A percentile compares a stretch with the other conserved stretches of the same genome.
Conservation (phyloP, 495 filamentous ascomycete species). For the Diplogelasinospora grovesii region DNA sequence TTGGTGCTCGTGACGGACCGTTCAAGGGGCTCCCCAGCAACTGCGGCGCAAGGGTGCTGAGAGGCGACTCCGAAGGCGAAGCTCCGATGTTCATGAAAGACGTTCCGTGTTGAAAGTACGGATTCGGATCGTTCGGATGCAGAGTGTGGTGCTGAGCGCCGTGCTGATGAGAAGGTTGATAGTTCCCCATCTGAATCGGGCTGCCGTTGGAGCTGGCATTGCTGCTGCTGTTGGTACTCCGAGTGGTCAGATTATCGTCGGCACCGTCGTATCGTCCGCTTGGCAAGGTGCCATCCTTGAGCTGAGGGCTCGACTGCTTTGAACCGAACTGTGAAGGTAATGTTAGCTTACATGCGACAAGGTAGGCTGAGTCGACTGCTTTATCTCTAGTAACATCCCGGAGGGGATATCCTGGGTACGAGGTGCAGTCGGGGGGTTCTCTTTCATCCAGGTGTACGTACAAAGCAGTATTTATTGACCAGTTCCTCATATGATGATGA, state of each 20-base stretch:
- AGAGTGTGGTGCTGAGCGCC: conserved; percentile 35
- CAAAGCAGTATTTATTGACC: conserved; percentile 97
- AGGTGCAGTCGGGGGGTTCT: conserved; percentile 8
- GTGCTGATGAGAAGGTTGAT: conserved; percentile 23
- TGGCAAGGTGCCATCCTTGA: conserved; percentile 26
- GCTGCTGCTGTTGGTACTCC: conserved; percentile 23
- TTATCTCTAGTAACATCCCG: conserved; percentile 22
- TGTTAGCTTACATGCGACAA: conserved; percentile 12
- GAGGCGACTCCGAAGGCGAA: conserved; percentile 29
- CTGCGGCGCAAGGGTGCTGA: conserved; percentile 16
- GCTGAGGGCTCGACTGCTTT: conserved; percentile 34
- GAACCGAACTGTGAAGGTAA: conserved; percentile 33
- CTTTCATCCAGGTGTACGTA: conserved; percentile 53
- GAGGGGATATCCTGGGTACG: conserved; percentile 18
- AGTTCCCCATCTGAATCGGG: conserved; percentile 25
- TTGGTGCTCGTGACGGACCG: neutral
- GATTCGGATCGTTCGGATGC: conserved; percentile 24
- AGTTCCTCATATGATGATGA: conserved; percentile 89
- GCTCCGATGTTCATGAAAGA: conserved; percentile 17
- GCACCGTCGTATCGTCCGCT: conserved; percentile 27
- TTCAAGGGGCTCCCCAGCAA: conserved; percentile 10
- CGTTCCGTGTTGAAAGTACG: conserved; percentile 24
- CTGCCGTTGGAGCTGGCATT: conserved; percentile 32
- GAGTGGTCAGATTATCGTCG: conserved; percentile 22
- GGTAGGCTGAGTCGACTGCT: conserved; percentile 4